Base-by-base conservation (phyloP, 2,329 filamentous ascomycete genomes). In the Scedosporium minutisporum region DNA sequence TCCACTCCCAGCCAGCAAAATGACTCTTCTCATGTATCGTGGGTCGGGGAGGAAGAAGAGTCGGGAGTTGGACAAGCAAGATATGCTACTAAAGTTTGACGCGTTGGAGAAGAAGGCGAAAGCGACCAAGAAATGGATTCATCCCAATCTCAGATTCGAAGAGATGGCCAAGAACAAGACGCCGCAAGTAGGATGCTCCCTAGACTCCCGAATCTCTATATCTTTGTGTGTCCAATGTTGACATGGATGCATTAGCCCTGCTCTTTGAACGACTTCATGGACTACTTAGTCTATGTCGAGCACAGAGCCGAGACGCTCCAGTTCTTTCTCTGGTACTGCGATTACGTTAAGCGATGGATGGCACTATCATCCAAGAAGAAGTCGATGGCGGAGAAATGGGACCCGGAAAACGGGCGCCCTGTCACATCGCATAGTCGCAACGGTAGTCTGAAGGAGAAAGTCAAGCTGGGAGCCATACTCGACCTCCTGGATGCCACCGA, bases 241-340 rank as follows among this genome's bases (percentile, higher is more conserved):
- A 44, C n/a, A 21, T 9, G n/a, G n/a, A 42, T 23, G 16, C 25
- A 46, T n/a, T 33, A 63, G 64, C 64, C 64, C 10, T 66, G 63
- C 55, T 63, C 65, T 5, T 61, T 65, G 21, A 63, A 65, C 16
- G 89, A 95, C 72, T 93, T 95, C 72, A 91, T 93, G 88, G 90
- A 92, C 74, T 93, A 92, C 68, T 82, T 93, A 64, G 80, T 89
- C 64, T 93, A 93, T 72, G 85, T 95, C 65, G 90, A 93, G 73
- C 83, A 88, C 66, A 80, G 87, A 25, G 89, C 90, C 61, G 90
- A 95, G 76, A 93, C 93, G 70, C 78, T 95, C 23, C 90, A 93
- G 71, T 93, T 93, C 72, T 87, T 81, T 69, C 78, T 87, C 4
- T 88, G 85, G 85, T 76, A 89, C 69, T 80, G 87, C 51, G 87